phyloP scores from a whole-genome alignment of 805 yeast genomes.

The Kuraishia piskuri region DNA sequence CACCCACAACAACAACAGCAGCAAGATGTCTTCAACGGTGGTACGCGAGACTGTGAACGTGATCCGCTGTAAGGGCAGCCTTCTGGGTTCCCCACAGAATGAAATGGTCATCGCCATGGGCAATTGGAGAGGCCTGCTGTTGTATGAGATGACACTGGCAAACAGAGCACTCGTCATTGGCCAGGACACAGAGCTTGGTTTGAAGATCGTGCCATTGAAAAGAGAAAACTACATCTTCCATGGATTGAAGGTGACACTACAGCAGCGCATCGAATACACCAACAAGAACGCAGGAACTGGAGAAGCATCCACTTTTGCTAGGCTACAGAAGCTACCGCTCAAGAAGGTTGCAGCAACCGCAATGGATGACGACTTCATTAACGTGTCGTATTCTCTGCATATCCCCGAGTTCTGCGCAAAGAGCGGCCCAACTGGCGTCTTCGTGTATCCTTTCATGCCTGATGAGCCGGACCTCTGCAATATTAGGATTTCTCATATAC shows the following conservation, averaged over 20 bases:
- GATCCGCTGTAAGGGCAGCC: conserved; percentile 9
- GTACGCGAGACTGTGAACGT: conserved; percentile 4
- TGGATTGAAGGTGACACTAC: conserved; percentile 12
- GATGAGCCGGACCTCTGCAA: not conserved
- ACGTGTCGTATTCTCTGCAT: not conserved
- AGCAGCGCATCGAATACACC: conserved; percentile 15
- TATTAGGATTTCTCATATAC: conserved; percentile 9
- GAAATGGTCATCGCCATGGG: conserved; percentile 18
- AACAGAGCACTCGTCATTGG: conserved; percentile 13
- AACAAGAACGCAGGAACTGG: not conserved
- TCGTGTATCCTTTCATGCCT: not conserved
- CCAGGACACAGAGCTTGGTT: conserved; percentile 7
- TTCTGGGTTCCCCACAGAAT: not conserved
- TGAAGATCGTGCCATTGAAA: conserved; percentile 18
- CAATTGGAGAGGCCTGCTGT: conserved; percentile 21
- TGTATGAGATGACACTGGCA: conserved; percentile 14
- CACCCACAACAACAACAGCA: conserved; percentile 1
- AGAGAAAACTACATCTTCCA: conserved; percentile 11
- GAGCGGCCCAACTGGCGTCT: not conserved
- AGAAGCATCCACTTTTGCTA: not conserved
- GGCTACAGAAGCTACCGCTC: not conserved
- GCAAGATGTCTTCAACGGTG: not conserved
- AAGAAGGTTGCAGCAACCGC: not conserved
- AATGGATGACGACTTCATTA: not conserved
- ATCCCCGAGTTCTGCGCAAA: not conserved